Evolutionary conservation across 164 flowering plant genomes (phyloP), one percentile per base, ranked within the genome.

Genomic region (Magnolia officinalis): DNA sequence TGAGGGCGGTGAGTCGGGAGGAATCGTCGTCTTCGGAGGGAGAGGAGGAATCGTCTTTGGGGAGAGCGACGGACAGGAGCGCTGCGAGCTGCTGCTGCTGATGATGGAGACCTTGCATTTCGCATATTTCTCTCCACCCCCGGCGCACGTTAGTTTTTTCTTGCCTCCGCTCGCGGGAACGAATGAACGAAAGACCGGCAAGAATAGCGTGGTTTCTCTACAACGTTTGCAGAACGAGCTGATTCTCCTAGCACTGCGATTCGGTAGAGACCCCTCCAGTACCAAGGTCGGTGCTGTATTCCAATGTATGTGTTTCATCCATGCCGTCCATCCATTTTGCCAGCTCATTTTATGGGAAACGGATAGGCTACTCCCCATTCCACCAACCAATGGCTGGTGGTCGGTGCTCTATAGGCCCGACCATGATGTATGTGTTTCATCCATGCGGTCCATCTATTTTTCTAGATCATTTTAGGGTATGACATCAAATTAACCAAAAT

Each of bases 51-150:
- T 75, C 80, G 75, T 87, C 92, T 73, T 91, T 90, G 72, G 93
- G 91, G 31, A 89, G 92, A 13, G 93, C 97, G 8, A 78, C 89
- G 72, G 93, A 78, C 80, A 95, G 94, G 10, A 93, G 95, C 67
- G 92, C 89, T 5, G 89, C 97, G 45, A 95, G 87, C 73, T 95
- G 95, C 71, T 93, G 97, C 63, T 92, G 97, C 45, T 91, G 98
- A 67, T 88, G 97, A 58, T 93, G 97, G 64, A 90, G 90, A n/a
- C 93, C 88, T 84, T 95, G 97, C 97, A 92, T 92, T 68, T 29
- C 50, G 29, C n/a, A 29, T 68, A 37, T 37, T 11, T 16, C n/a
- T 31, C 8, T 19, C 37, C 29, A 19, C 14, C 68, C 13, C 45
- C 45, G 45, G 45, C 45, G 45, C 68, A 20, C 29, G 26, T 24